phyloP scores from a whole-genome alignment of 257 asterid genomes.

The Lantana camara region DNA sequence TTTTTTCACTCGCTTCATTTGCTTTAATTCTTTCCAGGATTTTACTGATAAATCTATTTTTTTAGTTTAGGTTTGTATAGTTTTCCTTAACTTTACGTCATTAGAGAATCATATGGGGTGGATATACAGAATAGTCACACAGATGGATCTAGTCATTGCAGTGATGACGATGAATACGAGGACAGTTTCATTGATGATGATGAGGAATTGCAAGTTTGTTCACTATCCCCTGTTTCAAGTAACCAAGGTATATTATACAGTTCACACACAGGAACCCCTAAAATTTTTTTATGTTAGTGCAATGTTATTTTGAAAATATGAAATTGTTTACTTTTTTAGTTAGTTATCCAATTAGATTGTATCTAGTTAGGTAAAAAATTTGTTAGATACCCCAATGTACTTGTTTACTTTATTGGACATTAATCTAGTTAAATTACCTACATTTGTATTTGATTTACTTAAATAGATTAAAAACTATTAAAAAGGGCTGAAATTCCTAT shows the following conservation, averaged over 20 bases:
- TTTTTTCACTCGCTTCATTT: constrained; percentile 2
- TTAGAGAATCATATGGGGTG: constrained; percentile 76
- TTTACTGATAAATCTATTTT: background rate
- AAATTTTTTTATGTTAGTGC: no score
- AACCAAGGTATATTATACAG: constrained; percentile 48
- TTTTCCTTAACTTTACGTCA: constrained; percentile 44
- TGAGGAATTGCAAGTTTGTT: constrained; percentile 35
- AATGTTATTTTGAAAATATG: no score
- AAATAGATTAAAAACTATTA: no score
- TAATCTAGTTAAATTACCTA: no score
- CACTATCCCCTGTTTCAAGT: constrained; percentile 51
- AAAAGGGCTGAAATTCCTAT: no score
- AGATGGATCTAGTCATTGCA: constrained; percentile 47
- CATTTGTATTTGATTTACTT: no score
- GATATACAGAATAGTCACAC: constrained; percentile 59
- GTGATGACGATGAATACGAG: constrained; percentile 64
- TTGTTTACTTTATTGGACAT: no score
- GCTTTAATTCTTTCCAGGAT: background rate
- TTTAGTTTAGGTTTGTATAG: constrained; percentile 8
- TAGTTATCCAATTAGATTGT: no score
- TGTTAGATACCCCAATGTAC: no score
- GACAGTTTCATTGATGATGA: constrained; percentile 81
- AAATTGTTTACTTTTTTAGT: no score
- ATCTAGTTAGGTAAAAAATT: no score
- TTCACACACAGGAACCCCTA: no score